Evolutionary conservation across 495 filamentous ascomycete genomes (phyloP), one percentile per base, ranked within the genome.

Genomic region (Xylaria acuta): DNA sequence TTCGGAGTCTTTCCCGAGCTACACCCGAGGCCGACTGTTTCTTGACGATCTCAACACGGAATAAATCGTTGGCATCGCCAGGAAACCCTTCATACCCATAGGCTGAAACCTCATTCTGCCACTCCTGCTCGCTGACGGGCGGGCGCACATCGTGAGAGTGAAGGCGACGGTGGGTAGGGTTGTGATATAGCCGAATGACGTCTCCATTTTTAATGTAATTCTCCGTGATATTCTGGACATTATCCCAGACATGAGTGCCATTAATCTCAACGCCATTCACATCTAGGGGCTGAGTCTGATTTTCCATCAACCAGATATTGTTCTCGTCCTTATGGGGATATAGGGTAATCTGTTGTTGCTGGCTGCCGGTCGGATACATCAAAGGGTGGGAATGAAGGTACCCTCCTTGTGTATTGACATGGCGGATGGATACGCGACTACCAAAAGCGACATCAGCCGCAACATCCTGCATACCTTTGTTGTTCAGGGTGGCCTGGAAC

Each of bases 241-340:
- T 89, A 80, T 97, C 92, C 94, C 95, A 99, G 12, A 94, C 94
- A 64, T 84, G 82, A 18, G 92, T 89, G 20, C 97, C 94, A 73
- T 90, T 90, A 62, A 97, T 91, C 67, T 92, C 88, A 51, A 88
- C 75, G 32, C 93, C 94, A 77, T 93, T 86, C 7, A 87, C 83
- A 71, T 90, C 92, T 22, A 95, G 84, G 11, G 96, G 95, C 78
- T 97, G 94, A 11, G 97, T 99, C 83, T 95, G 91, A 80, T 99
- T 99, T 83, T 99, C 96, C 63, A 97, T 75, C 36, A 98, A 77
- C 88, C 93, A 99, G 41, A 95, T 73, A 80, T 99, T 99, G 86
- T 99, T 99, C 75, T 97, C 95, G 77, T 99, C 96, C 87, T 98
- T 99, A 85, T 99, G 96, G 12, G 96, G 96, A 76, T 99, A 99